Evolutionary conservation across 176 grass and related monocot species (phyloP), one percentile per base, ranked within the genome.

Genomic region (Tillandsia fasciculata): DNA sequence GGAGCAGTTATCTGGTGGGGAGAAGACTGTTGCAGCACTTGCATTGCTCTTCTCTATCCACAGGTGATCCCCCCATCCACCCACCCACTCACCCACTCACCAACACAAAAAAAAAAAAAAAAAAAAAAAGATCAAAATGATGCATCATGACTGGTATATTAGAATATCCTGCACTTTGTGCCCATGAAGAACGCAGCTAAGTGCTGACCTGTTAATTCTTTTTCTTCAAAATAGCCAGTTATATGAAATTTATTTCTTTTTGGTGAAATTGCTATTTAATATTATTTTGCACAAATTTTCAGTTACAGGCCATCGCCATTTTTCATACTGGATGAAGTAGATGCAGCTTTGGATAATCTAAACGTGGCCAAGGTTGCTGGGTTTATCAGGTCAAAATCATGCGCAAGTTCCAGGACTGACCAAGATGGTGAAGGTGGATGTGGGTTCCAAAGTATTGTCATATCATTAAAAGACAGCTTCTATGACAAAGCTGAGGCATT

Each of bases 251-350:
- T 52, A 71, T 26, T 33, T 23, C 51, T 11, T 69, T 63, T 7
- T 78, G 29, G 48, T 50, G 76, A 18, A 7, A 64, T 48, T 69
- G 14, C 51, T 17, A 14, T 74, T 6, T 69, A 59, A 66, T 67
- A 52, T 53, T 15, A 58, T 64, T 15, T 23, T 17, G 67, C 24
- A 14, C 22, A 26, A 12, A 22, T 66, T 52, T 23, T 71, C 89
- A 97, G 93, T 82, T 97, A 86, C 74, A 82, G 84, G 79, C 93
- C 93, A 77, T 97, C 93, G 78, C 93, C 93, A 49, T 97, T 97
- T 77, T 97, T 97, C 73, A 97, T 97, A 81, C 76, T 97, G 84
- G 93, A 97, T 79, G 93, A 97, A 81, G 93, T 97, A 18, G 89
- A 97, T 78, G 93, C 93, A 54, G 93, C 93, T 77, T 81, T 97